Base-by-base conservation (phyloP, 1,284 basidiomycete species). In the Microbotryum lychnidis-dioicae region DNA sequence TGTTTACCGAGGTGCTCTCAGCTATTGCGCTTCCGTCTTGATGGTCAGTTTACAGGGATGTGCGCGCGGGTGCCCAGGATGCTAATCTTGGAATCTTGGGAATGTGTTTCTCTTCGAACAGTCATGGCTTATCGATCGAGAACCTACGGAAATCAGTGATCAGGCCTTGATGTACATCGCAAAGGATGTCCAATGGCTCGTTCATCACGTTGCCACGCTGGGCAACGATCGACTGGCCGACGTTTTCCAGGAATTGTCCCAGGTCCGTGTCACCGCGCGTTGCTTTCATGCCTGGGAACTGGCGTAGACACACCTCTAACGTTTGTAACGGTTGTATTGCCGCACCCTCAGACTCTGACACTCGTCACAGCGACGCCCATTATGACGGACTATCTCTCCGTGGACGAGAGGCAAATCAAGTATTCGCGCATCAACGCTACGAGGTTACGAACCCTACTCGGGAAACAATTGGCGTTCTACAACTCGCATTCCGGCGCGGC, bases 141-240 rank as follows among this genome's bases (percentile, higher is more conserved):
- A 87, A 57, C 84, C 93, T n/a, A 76, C 80, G 6, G 81, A 83
- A 75, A 83, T 91, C 77, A 97, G 94, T 71, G 92, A 97, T 72
- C 85, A 87, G 69, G 91, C 87, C 1, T 56, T 72, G 29, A 27
- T 54, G 8, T 56, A 58, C 31, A 59, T 72, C 51, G 62, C 63
- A n/a, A 58, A 62, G 29, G 72, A 72, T 53, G 66, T 71, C 6
- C 65, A 61, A 8, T 71, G 67, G 61, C 64, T 73, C 55, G 56
- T 61, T 47, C 44, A 60, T 1, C 64, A 71, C 45, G 65, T 69
- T n/a, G 42, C 54, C 14, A 62, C 53, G 18, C 45, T 71, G 10
- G 44, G 47, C 7, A 63, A 64, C 47, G 66, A 69, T 1, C 84
- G 87, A 69, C 79, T 94, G 25, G 81, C 80, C 56, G 77, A 82